phyloP scores from a whole-genome alignment of 139 green algal species.

The Yamagishiella unicocca region DNA sequence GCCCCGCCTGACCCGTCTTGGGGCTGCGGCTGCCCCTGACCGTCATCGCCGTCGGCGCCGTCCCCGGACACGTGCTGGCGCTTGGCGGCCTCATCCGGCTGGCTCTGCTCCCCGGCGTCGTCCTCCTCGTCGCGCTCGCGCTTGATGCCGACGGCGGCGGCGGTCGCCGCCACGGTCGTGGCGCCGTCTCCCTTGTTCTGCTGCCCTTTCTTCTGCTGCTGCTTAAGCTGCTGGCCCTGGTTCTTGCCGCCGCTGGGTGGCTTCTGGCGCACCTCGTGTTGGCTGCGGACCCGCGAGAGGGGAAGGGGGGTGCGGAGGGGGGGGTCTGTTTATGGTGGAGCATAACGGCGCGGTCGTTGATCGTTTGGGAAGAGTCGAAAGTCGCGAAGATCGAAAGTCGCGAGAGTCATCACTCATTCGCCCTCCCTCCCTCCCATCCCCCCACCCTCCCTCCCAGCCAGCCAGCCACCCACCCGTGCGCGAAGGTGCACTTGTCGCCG shows the following conservation, averaged over 20 bases:
- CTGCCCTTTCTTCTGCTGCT: slow-evolving; percentile 20
- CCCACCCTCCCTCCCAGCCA: too few relatives aligned
- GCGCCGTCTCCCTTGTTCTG: not conserved
- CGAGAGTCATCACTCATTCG: too few relatives aligned
- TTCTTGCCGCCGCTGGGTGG: not conserved
- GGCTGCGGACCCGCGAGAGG: not conserved
- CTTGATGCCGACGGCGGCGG: slow-evolving; percentile 1
- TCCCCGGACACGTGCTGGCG: not conserved
- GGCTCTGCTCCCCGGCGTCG: not conserved
- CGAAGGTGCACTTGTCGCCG: slow-evolving; percentile 69
- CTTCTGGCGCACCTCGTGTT: slow-evolving; percentile 32
- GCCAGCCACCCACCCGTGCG: slow-evolving; percentile 60
- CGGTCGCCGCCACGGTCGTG: not conserved
- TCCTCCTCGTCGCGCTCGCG: slow-evolving; percentile 20
- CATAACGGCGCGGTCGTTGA: too few relatives aligned
- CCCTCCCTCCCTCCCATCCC: too few relatives aligned
- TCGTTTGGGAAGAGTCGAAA: too few relatives aligned
- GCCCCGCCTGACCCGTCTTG: not conserved
- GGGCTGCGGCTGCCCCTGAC: not conserved
- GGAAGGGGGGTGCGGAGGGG: too few relatives aligned
- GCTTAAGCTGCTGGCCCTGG: slow-evolving; percentile 13
- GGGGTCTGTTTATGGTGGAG: too few relatives aligned
- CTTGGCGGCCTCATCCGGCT: not conserved
- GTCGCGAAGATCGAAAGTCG: too few relatives aligned
- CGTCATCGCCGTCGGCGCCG: not conserved